A percentile compares a stretch with the other conserved stretches of the same genome.
Evolutionary conservation across 1,284 basidiomycete genomes (phyloP).

Genomic region (Papiliotrema nemorosa): DNA sequence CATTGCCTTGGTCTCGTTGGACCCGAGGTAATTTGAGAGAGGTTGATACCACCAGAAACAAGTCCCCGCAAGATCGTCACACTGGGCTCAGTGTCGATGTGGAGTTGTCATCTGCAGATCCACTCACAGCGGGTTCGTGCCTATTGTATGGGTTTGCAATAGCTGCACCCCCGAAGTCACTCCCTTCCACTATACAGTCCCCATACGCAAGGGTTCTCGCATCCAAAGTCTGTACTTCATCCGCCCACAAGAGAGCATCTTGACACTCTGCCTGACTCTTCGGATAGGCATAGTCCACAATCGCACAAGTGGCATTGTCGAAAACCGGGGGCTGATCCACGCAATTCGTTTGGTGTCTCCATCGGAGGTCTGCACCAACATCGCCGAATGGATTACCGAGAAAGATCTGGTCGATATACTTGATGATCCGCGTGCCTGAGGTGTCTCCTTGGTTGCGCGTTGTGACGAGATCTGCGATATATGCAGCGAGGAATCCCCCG

Average conservation of each 20-base stretch:
- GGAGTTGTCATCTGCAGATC: no score
- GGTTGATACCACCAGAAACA: background rate
- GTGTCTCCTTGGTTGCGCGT: constrained; percentile 5
- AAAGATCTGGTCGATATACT: constrained; percentile 14
- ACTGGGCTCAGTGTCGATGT: no score
- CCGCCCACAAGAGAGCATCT: background rate
- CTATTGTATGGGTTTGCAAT: background rate
- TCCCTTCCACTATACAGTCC: background rate
- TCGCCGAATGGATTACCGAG: constrained; percentile 15
- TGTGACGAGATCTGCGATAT: constrained; percentile 7
- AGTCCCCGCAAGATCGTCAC: background rate
- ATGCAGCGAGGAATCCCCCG: constrained; percentile 10
- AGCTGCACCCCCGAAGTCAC: background rate
- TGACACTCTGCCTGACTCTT: background rate
- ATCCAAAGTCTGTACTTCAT: background rate
- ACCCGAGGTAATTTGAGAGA: background rate
- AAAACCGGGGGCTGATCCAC: background rate
- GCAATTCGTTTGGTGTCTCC: background rate
- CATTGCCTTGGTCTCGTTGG: background rate
- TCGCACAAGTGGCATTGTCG: constrained; percentile 1
- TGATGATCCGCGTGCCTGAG: constrained; percentile 5
- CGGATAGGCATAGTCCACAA: background rate
- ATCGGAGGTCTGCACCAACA: constrained; percentile 3
- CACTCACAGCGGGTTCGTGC: background rate
- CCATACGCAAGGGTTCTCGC: background rate